Evolutionary conservation across 371 early-diverging fungal species (phyloP).

Genomic region (Capillidium rhysosporum): DNA sequence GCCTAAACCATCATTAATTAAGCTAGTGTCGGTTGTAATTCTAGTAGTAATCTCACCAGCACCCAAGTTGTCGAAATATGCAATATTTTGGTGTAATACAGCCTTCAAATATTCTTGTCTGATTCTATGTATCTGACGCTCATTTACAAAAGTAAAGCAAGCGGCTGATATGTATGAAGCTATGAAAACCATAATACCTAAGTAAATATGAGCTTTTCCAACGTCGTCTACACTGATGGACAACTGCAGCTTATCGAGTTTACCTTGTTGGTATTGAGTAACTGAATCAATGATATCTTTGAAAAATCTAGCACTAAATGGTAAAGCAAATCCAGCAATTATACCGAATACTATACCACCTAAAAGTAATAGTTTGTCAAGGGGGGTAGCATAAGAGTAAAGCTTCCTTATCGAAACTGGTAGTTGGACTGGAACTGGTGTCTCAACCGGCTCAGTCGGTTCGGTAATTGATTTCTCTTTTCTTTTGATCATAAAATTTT

Average conservation of each 20-base stretch:
- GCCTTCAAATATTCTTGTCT: conserved; percentile 25
- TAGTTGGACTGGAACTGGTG: no score
- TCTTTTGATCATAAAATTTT: no score
- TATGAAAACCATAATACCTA: conserved; percentile 27
- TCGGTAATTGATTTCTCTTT: no score
- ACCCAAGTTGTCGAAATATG: conserved; percentile 50
- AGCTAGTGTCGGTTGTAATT: conserved; percentile 43
- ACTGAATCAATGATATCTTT: conserved; percentile 11
- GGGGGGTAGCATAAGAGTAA: conserved; percentile 16
- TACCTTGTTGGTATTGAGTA: background rate
- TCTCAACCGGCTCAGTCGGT: no score
- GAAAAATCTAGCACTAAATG: conserved; percentile 16
- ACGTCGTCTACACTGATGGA: background rate
- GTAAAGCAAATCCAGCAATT: conserved; percentile 13
- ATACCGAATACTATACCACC: conserved; percentile 16
- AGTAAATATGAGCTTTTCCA: conserved; percentile 33
- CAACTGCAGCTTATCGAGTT: background rate
- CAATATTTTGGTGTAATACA: conserved; percentile 40
- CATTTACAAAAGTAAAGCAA: conserved; percentile 25
- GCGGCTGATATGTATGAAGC: conserved; percentile 17
- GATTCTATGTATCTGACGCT: conserved; percentile 33
- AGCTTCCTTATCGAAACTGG: conserved; percentile 2
- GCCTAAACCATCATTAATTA: conserved; percentile 25
- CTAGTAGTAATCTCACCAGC: conserved; percentile 66
- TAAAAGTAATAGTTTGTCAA: conserved; percentile 12